phyloP scores from a whole-genome alignment of 345 rosid species.

The Rhizophora mangle region DNA sequence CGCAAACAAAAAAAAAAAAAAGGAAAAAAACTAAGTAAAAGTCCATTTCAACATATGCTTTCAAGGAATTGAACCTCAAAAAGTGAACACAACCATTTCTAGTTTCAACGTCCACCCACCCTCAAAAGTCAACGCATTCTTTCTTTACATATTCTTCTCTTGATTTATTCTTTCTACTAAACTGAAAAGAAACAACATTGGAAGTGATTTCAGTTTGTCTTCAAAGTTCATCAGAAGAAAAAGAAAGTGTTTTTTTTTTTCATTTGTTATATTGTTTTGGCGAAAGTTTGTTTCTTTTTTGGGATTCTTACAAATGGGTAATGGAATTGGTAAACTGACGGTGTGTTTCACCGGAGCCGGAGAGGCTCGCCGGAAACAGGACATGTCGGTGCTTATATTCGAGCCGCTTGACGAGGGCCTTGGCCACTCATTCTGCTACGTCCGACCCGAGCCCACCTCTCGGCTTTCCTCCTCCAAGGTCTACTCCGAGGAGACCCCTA shows the following conservation, averaged over 20 bases:
- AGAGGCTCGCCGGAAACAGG: slow-evolving; percentile 45
- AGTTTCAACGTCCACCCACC: slow-evolving; percentile 25
- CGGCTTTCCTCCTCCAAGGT: slow-evolving; percentile 69
- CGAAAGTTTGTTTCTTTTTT: not conserved
- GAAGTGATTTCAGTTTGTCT: not conserved
- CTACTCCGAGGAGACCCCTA: slow-evolving; percentile 65
- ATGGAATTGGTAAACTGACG: slow-evolving; percentile 66
- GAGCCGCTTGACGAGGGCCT: slow-evolving; percentile 81
- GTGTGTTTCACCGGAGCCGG: slow-evolving; percentile 64
- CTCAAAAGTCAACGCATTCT: slow-evolving; percentile 57
- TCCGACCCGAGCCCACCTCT: slow-evolving; percentile 57
- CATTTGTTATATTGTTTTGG: not conserved
- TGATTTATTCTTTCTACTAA: slow-evolving; percentile 13
- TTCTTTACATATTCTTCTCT: slow-evolving; percentile 19
- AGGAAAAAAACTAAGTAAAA: too few species aligned
- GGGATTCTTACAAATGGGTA: slow-evolving; percentile 53
- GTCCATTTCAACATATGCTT: not conserved
- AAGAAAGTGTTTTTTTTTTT: not conserved
- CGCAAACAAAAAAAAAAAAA: too few species aligned
- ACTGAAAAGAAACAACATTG: slow-evolving; percentile 22
- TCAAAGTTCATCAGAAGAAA: not conserved
- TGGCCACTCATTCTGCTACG: slow-evolving; percentile 94
- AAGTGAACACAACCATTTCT: slow-evolving; percentile 9
- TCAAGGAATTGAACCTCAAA: slow-evolving; percentile 11
- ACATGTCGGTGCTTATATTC: slow-evolving; percentile 34